These are phyloP conservation scores for Phtheirospermum japonicum DNA, from an alignment of 257 asterid genomes.

Conservation along the genomic window DNA sequence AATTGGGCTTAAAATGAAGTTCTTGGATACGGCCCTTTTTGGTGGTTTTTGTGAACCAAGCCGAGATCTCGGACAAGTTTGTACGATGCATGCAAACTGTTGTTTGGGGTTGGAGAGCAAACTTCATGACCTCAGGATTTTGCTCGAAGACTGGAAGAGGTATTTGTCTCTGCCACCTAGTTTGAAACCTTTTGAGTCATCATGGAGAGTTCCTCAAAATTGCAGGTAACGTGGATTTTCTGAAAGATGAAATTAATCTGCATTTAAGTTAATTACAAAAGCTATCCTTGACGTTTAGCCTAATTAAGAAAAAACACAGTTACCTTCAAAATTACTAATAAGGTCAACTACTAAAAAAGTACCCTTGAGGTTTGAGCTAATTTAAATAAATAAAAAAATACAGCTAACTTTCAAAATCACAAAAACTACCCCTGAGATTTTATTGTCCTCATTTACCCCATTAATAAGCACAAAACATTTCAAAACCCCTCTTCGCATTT, in stretches of 20 bases:
- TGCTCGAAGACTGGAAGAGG: slow-evolving; percentile 68
- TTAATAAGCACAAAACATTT: no score
- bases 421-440: no score
- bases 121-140: slow-evolving; percentile 68
- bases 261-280: no score
- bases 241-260: slow-evolving; percentile 15
- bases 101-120: slow-evolving; percentile 66
- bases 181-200: slow-evolving; percentile 21
- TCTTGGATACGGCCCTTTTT: slow-evolving; percentile 57
- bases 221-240: slow-evolving; percentile 53
- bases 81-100: slow-evolving; percentile 85
- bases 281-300: no score
- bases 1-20: slow-evolving; percentile 49
- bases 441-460: no score
- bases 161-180: slow-evolving; percentile 44
- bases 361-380: no score
- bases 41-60: slow-evolving; percentile 88
- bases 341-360: no score
- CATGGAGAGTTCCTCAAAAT: slow-evolving; percentile 78
- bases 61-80: slow-evolving; percentile 51
- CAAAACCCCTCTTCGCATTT: no score
- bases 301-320: no score
- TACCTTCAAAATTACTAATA: no score
- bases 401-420: no score
- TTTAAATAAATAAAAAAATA: no score